Conservation (phyloP, 345 rosid genomes). For the Syzygium aromaticum region DNA sequence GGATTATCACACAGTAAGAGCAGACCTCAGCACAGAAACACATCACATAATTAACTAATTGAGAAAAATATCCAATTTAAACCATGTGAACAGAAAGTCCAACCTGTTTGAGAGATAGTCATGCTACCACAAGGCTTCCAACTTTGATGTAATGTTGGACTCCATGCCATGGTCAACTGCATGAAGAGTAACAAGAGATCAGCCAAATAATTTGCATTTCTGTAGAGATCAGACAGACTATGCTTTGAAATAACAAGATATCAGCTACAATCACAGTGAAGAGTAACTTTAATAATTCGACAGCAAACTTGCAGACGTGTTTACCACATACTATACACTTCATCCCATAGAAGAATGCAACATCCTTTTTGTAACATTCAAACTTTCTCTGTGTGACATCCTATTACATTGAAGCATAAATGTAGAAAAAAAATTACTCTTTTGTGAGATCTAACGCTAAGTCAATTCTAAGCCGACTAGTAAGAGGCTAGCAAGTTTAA, state of each 20-base stretch:
- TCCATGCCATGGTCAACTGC: slow-evolving; percentile 71
- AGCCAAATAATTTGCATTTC: slow-evolving; percentile 5
- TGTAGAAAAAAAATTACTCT: background rate
- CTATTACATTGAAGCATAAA: background rate
- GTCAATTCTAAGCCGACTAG: background rate
- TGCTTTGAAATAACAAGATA: background rate
- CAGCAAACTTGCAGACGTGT: background rate
- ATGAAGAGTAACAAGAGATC: slow-evolving; percentile 6
- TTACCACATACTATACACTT: background rate
- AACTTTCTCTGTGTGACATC: background rate
- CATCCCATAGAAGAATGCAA: background rate
- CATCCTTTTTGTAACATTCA: background rate
- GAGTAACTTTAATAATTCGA: background rate
- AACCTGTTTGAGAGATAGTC: slow-evolving; percentile 50
- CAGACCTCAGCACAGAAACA: background rate
- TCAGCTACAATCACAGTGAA: background rate
- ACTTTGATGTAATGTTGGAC: slow-evolving; percentile 28
- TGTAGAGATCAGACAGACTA: background rate
- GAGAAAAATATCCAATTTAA: background rate
- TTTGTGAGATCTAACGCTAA: background rate
- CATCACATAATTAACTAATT: background rate
- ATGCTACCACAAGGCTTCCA: slow-evolving; percentile 68
- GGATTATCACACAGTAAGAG: background rate
- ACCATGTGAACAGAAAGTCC: background rate
- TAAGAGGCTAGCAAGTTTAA: background rate